Conservation (phyloP, 2,329 filamentous ascomycete genomes). For the Verticillium zaregamsianum region DNA sequence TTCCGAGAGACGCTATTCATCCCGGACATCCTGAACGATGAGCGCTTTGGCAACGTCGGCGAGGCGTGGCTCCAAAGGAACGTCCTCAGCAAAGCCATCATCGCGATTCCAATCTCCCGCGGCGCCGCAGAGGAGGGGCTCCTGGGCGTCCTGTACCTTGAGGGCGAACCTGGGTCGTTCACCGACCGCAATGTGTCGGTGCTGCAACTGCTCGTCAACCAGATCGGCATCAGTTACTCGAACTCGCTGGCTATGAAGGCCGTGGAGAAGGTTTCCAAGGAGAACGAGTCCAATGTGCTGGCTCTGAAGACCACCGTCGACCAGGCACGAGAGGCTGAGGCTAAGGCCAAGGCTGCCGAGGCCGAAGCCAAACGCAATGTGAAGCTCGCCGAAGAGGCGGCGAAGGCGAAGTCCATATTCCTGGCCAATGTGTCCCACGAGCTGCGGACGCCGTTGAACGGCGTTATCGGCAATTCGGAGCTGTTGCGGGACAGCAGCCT, state of each 20-base stretch:
- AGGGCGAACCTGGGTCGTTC: slow-evolving; percentile 70
- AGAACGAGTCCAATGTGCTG: slow-evolving; percentile 73
- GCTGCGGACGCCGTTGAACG: slow-evolving; percentile 76
- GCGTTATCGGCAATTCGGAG: slow-evolving; percentile 85
- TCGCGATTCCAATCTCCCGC: slow-evolving; percentile 75
- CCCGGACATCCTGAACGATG: slow-evolving; percentile 68
- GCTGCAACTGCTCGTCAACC: slow-evolving; percentile 69
- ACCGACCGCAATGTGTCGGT: slow-evolving; percentile 69
- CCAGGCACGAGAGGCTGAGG: slow-evolving; percentile 68
- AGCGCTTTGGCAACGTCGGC: slow-evolving; percentile 72
- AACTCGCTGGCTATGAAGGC: slow-evolving; percentile 65
- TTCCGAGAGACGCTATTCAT: slow-evolving; percentile 74
- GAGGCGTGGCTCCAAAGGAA: slow-evolving; percentile 65
- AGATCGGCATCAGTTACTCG: slow-evolving; percentile 70
- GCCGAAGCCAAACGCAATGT: slow-evolving; percentile 74
- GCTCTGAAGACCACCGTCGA: slow-evolving; percentile 70
- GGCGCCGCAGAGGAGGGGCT: slow-evolving; percentile 56
- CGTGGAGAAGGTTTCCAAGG: slow-evolving; percentile 72
- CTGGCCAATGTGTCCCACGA: slow-evolving; percentile 78
- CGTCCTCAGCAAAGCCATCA: slow-evolving; percentile 68
- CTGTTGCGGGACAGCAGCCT: slow-evolving; percentile 72
- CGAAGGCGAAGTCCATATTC: slow-evolving; percentile 80
- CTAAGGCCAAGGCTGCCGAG: slow-evolving; percentile 73
- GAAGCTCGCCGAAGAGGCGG: slow-evolving; percentile 77
- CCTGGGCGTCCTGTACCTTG: slow-evolving; percentile 71